Base-by-base conservation (phyloP, 139 green algal genomes). In the Micractinium sp. region DNA sequence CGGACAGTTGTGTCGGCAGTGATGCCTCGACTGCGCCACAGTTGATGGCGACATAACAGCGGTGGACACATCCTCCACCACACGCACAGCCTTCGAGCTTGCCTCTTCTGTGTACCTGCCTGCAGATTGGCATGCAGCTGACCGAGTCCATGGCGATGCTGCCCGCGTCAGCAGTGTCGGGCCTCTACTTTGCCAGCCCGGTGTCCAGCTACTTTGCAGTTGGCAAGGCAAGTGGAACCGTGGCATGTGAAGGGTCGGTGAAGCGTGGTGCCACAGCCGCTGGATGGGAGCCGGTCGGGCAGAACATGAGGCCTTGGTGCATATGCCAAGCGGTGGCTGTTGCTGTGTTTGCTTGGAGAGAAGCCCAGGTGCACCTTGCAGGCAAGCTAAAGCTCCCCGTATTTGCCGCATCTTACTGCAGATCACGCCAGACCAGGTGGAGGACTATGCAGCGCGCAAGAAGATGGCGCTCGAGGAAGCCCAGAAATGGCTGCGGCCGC, bases 91-190 rank as follows among this genome's bases (percentile, higher is more conserved):
- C 66, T n/a, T 5, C 12, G 9, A 79, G 9, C 14, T 12, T 12
- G 20, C 63, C 14, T 71, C 14, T 71, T 71, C 14, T 71, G 20
- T 71, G 63, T 71, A 63, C 16, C 1, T 25, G 18, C 53, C 13
- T 61, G 47, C 86, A 85, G 87, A 98, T 94, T 16, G 96, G 95
- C 80, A 97, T 99, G 87, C 60, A 90, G 86, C 94, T 99, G 18
- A 99, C 98, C 1, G 98, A 99, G 92, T 96, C 93, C 33, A 93
- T 99, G 81, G 98, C 98, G 81, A 99, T 99, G 98, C 92, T 98
- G 90, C 98, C 98, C 0, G 97, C 98, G 0, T 98, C 98, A 14
- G 95, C 92, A 1, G 98, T 99, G 14, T 97, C 92, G 31, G 98
- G 98, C 35, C 94, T 99, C n/a, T 98, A 98, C 92, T 99, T 99